These are phyloP conservation scores for Hymenoscyphus fructigenus DNA, from an alignment of 2,329 filamentous ascomycete genomes.

Conservation along the genomic window DNA sequence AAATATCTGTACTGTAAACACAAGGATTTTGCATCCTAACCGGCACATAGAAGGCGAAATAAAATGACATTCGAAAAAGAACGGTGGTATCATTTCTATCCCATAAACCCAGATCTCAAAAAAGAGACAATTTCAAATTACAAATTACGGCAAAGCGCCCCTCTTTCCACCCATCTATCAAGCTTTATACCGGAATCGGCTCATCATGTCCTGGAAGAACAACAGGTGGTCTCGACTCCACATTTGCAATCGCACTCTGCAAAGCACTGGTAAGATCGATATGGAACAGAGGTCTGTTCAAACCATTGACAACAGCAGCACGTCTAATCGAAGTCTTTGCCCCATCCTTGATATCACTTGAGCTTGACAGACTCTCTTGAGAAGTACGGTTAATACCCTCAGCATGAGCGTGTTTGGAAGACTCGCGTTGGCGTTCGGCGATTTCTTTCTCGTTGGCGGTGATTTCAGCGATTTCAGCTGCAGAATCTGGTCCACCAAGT, in stretches of 20 bases:
- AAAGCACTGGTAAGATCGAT: constrained; percentile 86
- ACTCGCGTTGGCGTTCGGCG: constrained; percentile 23
- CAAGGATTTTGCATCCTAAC: too few relatives aligned
- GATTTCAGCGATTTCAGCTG: constrained; percentile 66
- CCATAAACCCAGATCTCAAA: too few relatives aligned
- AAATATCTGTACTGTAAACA: too few relatives aligned
- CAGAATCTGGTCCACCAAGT: constrained; percentile 69
- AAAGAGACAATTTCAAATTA: not conserved
- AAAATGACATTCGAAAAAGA: too few relatives aligned
- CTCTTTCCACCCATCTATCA: not conserved
- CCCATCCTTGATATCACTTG: constrained; percentile 23
- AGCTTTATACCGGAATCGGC: not conserved
- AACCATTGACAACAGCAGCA: constrained; percentile 75
- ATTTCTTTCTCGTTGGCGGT: constrained; percentile 56
- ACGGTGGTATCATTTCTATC: too few relatives aligned
- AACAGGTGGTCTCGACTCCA: constrained; percentile 50
- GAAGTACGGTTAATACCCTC: constrained; percentile 30
- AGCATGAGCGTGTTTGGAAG: constrained; percentile 24
- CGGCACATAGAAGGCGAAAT: too few relatives aligned
- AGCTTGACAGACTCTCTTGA: constrained; percentile 21
- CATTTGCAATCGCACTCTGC: constrained; percentile 81
- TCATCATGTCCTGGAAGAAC: not conserved
- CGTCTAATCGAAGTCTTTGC: constrained; percentile 34
- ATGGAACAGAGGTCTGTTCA: constrained; percentile 91
- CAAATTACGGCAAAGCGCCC: not conserved